Conservation (phyloP, 495 filamentous ascomycete species). For the Xylaria palmicola region DNA sequence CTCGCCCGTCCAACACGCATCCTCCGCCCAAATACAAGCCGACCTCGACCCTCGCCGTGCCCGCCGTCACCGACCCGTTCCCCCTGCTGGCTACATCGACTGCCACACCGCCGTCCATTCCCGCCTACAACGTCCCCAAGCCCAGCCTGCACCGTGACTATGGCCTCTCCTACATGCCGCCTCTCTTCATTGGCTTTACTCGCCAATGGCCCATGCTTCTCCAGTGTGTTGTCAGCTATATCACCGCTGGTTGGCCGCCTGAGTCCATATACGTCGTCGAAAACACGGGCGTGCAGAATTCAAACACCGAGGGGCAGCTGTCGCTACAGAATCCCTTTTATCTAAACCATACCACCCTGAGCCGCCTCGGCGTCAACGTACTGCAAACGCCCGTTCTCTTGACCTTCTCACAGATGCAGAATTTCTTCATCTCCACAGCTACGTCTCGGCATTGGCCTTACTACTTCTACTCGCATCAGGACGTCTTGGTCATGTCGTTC, state of each 20-base stretch:
- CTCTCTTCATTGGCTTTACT: conserved; percentile 56
- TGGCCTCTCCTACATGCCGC: conserved; percentile 37
- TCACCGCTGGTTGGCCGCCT: conserved; percentile 55
- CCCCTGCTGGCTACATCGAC: conserved; percentile 23
- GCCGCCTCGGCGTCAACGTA: conserved; percentile 48
- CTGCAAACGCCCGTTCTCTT: conserved; percentile 52
- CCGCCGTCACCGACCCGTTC: conserved; percentile 27
- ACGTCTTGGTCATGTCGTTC: conserved; percentile 53
- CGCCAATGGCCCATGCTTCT: conserved; percentile 53
- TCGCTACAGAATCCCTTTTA: conserved; percentile 57
- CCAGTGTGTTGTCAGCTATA: conserved; percentile 50
- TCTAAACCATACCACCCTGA: conserved; percentile 46
- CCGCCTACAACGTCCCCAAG: conserved; percentile 33
- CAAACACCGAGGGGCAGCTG: conserved; percentile 45
- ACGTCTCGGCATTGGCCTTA: conserved; percentile 47
- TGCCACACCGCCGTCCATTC: conserved; percentile 31
- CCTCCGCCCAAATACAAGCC: conserved; percentile 37
- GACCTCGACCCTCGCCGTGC: conserved; percentile 21
- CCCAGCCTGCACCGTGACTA: conserved; percentile 33
- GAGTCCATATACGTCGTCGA: conserved; percentile 55
- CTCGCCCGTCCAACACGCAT: conserved; percentile 28
- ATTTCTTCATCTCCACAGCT: conserved; percentile 50
- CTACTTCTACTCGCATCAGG: conserved; percentile 62
- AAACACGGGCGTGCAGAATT: conserved; percentile 55
- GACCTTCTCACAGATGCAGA: conserved; percentile 57